Conservation (phyloP, 2,329 filamentous ascomycete species). For the Fusarium graminum region DNA sequence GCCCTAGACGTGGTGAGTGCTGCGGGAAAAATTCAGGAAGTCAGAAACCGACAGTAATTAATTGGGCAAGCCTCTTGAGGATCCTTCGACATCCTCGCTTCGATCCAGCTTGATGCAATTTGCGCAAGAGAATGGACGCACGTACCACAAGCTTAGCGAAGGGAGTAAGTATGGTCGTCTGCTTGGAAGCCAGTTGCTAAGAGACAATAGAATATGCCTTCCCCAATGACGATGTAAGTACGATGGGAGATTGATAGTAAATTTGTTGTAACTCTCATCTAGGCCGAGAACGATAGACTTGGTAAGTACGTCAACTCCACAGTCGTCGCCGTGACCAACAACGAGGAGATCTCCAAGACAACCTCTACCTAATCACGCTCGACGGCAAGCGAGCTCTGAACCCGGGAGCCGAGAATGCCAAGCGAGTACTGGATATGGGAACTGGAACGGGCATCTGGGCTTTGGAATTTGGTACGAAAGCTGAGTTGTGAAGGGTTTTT, state of each 20-base stretch:
- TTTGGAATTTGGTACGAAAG: slow-evolving; percentile 16
- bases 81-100: slow-evolving; percentile 25
- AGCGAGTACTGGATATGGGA: slow-evolving; percentile 25
- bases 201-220: slow-evolving; percentile 14
- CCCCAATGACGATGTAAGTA: slow-evolving; percentile 36
- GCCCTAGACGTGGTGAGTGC: slow-evolving; percentile 23
- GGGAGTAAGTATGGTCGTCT: background rate
- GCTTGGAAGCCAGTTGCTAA: accelerated
- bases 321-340: accelerated
- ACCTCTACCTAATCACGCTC: slow-evolving; percentile 21
- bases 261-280: background rate
- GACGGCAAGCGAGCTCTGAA: slow-evolving; percentile 31
- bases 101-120: slow-evolving; percentile 30
- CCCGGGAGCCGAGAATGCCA: slow-evolving; percentile 23
- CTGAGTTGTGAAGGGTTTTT: accelerated
- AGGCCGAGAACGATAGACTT: slow-evolving; percentile 30
- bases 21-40: background rate
- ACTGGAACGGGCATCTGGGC: slow-evolving; percentile 36
- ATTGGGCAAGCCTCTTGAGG: slow-evolving; percentile 18
- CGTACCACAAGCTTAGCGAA: slow-evolving; percentile 32
- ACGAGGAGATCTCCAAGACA: slow-evolving; percentile 13
- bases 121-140: slow-evolving; percentile 31
- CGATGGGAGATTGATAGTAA: accelerated
- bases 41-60: background rate
- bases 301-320: background rate